Base-by-base conservation (phyloP, 192 early-diverging fungal species). In the Coemansia sp. region DNA sequence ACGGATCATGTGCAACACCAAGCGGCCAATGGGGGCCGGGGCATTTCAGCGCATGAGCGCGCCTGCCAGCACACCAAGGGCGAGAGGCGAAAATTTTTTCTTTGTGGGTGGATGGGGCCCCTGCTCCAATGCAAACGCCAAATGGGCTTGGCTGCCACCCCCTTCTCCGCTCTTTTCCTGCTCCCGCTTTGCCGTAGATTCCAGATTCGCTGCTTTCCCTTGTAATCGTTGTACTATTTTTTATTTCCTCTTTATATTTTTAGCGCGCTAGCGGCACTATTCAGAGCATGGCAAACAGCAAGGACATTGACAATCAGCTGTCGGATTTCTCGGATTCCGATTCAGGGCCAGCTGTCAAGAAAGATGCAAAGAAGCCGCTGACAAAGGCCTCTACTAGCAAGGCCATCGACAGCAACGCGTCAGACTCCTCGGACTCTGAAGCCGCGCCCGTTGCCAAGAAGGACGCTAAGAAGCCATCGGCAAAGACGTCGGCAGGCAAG, bases 401-500 rank as follows among this genome's bases (percentile, higher is more conserved):
- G n/a, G n/a, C n/a, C n/a, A 9, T 19, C 38, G 21, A 40, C 17
- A 3, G 8, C 17, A 40, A 38, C n/a, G 36, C n/a, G n/a, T 15
- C 5, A 13, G 36, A 38, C 36, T 17, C 21, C 2, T 22, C 40
- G 13, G 10, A 22, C 3, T 25, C 40, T 18, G 19, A 42, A 21
- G 18, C 39, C 39, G 17, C 18, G 19, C 39, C 39, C 19, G 39
- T 40, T 22, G 30, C 30, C 30, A n/a, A n/a, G n/a, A n/a, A n/a
- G n/a, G 39, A 17, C 3, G 19, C 3, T 21, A 40, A 40, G 39
- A 22, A 40, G 39, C 19, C 39, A 15, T 1, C 43, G 15, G 30
- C 32, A 18, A 60, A 59, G 53, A n/a, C 21, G 33, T 56, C 55
- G 10, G 37, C 26, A 30, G 56, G 51, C 38, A 60, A 51, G 48